Percentiles rank a stretch among this genome's conserved stretches.
Evolutionary conservation across 176 grass and related monocot genomes (phyloP).

Genomic region (Alloteropsis semialata): DNA sequence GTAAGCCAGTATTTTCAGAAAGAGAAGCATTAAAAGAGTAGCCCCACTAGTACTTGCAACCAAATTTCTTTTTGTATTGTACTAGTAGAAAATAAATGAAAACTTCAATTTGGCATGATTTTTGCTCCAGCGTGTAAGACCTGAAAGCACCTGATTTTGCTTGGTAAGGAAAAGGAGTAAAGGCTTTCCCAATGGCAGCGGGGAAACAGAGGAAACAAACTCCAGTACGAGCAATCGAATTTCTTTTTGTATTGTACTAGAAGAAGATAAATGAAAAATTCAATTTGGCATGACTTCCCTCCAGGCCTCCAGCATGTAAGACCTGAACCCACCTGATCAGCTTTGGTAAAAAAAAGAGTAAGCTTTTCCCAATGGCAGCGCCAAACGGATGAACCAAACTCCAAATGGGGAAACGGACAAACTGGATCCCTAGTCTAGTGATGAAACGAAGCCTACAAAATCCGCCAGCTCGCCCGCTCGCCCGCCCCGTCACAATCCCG

Average conservation of each 20-base stretch:
- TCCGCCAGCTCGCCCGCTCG: not conserved
- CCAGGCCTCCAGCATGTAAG: not conserved
- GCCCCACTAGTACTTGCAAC: not conserved
- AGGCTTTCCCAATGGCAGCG: not conserved
- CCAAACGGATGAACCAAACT: constrained; percentile 13
- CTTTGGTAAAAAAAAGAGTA: not conserved
- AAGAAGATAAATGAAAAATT: constrained; percentile 15
- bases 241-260: too few species aligned
- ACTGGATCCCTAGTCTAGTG: constrained; percentile 28
- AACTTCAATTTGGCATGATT: not conserved
- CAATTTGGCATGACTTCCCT: not conserved
- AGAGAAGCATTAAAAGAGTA: constrained; percentile 13
- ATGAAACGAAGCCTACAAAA: constrained; percentile 20
- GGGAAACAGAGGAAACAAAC: constrained; percentile 14
- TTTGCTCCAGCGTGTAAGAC: not conserved
- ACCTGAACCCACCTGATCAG: not conserved
- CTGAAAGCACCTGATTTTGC: not conserved
- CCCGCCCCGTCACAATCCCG: not conserved
- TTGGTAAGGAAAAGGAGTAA: not conserved
- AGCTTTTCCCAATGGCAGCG: not conserved
- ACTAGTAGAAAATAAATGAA: constrained; percentile 5
- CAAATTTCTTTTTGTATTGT: not conserved
- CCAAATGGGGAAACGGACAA: constrained; percentile 35
- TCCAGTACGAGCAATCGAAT: too few species aligned
- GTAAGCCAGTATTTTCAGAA: not conserved